phyloP scores from a whole-genome alignment of 2,329 filamentous ascomycete species.

The Xylaria digitata region DNA sequence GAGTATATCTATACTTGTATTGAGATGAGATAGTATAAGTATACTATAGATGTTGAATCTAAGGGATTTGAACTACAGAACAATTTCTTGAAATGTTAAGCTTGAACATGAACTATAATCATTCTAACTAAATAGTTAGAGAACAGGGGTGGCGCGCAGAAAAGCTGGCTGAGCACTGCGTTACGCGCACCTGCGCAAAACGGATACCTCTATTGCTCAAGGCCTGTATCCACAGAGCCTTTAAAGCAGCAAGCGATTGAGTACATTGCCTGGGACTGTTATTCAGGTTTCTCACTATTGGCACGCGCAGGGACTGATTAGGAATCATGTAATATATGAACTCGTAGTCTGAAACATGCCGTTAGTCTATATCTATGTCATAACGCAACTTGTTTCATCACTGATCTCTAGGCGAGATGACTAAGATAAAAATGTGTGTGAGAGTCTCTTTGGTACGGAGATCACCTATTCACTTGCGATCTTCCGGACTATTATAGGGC shows the following conservation, averaged over 20 bases:
- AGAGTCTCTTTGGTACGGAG: not conserved
- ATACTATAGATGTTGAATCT: too few relatives aligned
- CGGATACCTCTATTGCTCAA: constrained; percentile 12
- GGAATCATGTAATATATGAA: constrained; percentile 21
- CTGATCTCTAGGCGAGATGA: too few relatives aligned
- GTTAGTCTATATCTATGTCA: constrained; percentile 12
- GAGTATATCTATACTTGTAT: not conserved
- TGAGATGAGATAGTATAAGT: not conserved
- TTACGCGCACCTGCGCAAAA: constrained; percentile 33
- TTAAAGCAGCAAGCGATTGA: not conserved
- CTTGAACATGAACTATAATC: too few relatives aligned
- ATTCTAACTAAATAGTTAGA: not conserved
- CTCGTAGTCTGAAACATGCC: constrained; percentile 5
- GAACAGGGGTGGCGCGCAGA: constrained; percentile 4
- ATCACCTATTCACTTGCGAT: not conserved
- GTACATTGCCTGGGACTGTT: constrained; percentile 31
- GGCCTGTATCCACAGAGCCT: constrained; percentile 12
- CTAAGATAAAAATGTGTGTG: too few relatives aligned
- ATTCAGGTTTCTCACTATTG: not conserved
- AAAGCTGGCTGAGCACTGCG: constrained; percentile 9
- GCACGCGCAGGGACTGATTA: not conserved
- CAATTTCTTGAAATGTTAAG: not conserved
- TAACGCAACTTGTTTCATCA: not conserved
- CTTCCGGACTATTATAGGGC: not conserved
- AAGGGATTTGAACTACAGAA: not conserved